Conservation (phyloP, 495 filamentous ascomycete genomes). For the Aspergillus haitiensis region DNA sequence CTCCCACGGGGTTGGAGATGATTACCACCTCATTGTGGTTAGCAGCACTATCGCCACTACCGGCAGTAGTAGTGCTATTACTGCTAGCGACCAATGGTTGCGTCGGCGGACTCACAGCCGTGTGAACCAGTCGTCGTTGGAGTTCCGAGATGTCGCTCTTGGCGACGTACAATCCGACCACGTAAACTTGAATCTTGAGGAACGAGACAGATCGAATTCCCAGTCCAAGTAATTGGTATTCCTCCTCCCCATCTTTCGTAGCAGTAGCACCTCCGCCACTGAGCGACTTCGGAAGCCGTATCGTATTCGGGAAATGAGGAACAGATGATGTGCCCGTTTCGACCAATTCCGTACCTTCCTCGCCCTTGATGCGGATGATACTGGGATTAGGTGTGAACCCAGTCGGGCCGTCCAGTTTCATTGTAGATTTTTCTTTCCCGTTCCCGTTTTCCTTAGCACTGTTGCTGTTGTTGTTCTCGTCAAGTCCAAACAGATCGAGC, state of each 20-base stretch:
- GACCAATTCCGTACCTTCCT: conserved; percentile 65
- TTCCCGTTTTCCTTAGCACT: not conserved
- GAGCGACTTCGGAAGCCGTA: conserved; percentile 56
- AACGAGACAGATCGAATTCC: conserved; percentile 89
- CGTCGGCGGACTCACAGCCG: conserved; percentile 37
- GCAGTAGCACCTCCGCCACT: conserved; percentile 33
- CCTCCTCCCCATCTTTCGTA: conserved; percentile 42
- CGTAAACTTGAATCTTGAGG: conserved; percentile 88
- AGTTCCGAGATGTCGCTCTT: conserved; percentile 67
- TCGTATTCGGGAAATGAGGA: conserved; percentile 74
- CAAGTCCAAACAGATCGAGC: conserved; percentile 40
- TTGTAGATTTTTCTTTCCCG: conserved; percentile 8
- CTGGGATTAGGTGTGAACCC: conserved; percentile 41
- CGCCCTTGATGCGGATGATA: conserved; percentile 47
- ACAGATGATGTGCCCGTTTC: conserved; percentile 80
- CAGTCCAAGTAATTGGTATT: conserved; percentile 85
- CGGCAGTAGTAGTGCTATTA: too few species aligned
- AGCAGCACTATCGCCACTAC: not conserved
- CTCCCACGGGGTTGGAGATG: conserved; percentile 50
- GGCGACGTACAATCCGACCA: conserved; percentile 86
- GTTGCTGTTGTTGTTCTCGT: conserved; percentile 12
- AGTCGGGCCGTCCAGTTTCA: conserved; percentile 43
- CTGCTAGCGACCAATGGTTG: too few species aligned
- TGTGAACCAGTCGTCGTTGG: conserved; percentile 55
- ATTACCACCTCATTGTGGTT: conserved; percentile 45